Conservation (phyloP, 345 rosid genomes). For the Psidium friedrichsthalianum region DNA sequence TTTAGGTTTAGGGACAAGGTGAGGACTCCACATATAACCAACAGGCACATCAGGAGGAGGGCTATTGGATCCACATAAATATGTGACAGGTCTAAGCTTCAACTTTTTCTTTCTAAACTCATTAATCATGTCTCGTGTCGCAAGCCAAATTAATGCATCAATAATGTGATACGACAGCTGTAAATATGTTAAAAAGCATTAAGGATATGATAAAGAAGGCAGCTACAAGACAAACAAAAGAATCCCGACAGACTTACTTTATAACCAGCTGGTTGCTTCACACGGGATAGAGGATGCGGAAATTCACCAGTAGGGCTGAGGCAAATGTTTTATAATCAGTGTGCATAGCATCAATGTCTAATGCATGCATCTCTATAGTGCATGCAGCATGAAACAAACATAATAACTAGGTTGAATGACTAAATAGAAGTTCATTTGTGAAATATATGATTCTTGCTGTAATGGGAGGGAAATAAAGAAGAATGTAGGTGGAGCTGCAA, state of each 20-base stretch:
- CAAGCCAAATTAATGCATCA: constrained; percentile 42
- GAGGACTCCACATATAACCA: constrained; percentile 52
- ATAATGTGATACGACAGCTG: constrained; percentile 53
- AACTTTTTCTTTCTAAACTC: constrained; percentile 39
- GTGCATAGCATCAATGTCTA: background rate
- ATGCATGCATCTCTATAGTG: background rate
- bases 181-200: background rate
- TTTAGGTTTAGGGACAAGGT: constrained; percentile 48
- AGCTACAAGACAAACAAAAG: background rate
- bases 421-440: background rate
- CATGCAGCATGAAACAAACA: background rate
- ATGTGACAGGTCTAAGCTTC: constrained; percentile 36
- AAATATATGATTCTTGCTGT: background rate
- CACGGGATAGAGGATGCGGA: constrained; percentile 50
- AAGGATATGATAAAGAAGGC: background rate
- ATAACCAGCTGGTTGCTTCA: constrained; percentile 29
- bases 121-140: constrained; percentile 39
- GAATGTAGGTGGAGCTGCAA: background rate
- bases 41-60: constrained; percentile 29
- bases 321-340: background rate
- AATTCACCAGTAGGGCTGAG: constrained; percentile 47
- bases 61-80: constrained; percentile 27
- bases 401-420: background rate
- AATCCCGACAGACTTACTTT: constrained; percentile 17
- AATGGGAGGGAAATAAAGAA: background rate